Evolutionary conservation across 1,284 basidiomycete genomes (phyloP).

Genomic region (Ceratobasidium sp.): DNA sequence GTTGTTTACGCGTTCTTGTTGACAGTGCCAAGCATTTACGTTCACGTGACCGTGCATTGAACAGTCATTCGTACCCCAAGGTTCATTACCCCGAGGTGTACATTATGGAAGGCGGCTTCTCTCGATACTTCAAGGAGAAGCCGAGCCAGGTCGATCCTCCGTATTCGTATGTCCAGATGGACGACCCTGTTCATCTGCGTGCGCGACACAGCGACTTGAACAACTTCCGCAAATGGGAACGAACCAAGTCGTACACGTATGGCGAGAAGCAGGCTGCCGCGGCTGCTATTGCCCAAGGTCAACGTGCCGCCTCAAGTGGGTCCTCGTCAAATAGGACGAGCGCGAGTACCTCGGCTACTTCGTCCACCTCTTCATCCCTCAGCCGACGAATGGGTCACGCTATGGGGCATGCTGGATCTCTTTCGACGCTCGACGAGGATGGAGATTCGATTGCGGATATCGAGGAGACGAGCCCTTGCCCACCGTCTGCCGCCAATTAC

Average conservation of each 20-base stretch:
- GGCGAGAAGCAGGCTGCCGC: conserved; percentile 61
- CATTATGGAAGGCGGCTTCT: conserved; percentile 95
- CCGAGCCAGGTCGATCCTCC: conserved; percentile 61
- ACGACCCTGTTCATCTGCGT: conserved; percentile 83
- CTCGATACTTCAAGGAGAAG: conserved; percentile 78
- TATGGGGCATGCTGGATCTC: conserved; percentile 58
- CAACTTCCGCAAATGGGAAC: conserved; percentile 83
- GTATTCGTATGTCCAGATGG: conserved; percentile 83
- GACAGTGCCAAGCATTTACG: conserved; percentile 89
- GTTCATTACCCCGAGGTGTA: conserved; percentile 98
- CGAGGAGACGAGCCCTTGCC: conserved; percentile 15
- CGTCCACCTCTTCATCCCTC: conserved; percentile 48
- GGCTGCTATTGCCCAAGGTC: conserved; percentile 28
- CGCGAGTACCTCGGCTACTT: conserved; percentile 43
- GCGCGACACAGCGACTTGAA: conserved; percentile 86
- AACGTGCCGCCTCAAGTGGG: conserved; percentile 4
- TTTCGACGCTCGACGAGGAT: conserved; percentile 73
- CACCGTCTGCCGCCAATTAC: conserved; percentile 26
- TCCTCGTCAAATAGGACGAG: conserved; percentile 34
- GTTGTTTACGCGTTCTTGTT: conserved; percentile 21
- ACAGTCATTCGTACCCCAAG: conserved; percentile 87
- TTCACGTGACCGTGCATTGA: conserved; percentile 86
- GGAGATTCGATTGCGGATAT: conserved; percentile 53
- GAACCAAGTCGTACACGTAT: conserved; percentile 88
- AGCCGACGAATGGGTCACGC: conserved; percentile 49